Base-by-base conservation (phyloP, 2,329 filamentous ascomycete species). In the Colletotrichum spaethianum region DNA sequence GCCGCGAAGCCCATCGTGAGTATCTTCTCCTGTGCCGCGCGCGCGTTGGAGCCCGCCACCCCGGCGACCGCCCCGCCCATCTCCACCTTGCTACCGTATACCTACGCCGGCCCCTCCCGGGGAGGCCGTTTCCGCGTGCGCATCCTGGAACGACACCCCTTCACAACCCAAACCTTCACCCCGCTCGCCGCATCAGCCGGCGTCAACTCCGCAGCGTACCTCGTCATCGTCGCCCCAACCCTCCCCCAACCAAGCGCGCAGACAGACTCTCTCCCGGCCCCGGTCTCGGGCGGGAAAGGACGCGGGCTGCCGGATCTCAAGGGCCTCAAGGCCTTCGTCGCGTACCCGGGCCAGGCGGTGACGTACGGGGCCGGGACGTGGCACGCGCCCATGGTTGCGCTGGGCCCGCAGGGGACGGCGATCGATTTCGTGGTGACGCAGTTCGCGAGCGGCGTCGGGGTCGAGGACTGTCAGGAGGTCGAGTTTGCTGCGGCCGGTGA, bases 301-400 rank as follows among this genome's bases (percentile, higher is more conserved):
- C 80, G 86, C 44, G 92, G 92, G 0, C 80, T 94, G 23, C 96
- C 96, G 0, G 94, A 98, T 80, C 79, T 98, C 50, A 80, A 81
- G 28, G 87, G 89, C 11, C 77, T 97, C 48, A 88, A 86, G 75
- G 96, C 95, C 0, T 99, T 98, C 80, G 83, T 97, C 66, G 95
- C 94, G 1, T 89, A 87, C 61, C 92, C 91, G 3, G 87, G 88
- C 31, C 94, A 98, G 84, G 95, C 94, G 14, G 94, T 99, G 18
- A 98, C 95, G 3, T 99, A 98, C 81, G 94, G 90, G 1, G 91
- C 93, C 1, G 96, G 94, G 6, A 98, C 95, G 65, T 99, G 96
- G 90, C 96, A 99, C 85, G 95, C 96, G 73, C 96, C 96, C 0
- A 98, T 99, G 96, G 93, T 95, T 18, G 95, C 94, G 20, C 82